Percentiles rank a stretch among this genome's conserved stretches.
Evolutionary conservation across 768 basidiomycete genomes (phyloP).

Genomic region (Chalciporus piperatus): DNA sequence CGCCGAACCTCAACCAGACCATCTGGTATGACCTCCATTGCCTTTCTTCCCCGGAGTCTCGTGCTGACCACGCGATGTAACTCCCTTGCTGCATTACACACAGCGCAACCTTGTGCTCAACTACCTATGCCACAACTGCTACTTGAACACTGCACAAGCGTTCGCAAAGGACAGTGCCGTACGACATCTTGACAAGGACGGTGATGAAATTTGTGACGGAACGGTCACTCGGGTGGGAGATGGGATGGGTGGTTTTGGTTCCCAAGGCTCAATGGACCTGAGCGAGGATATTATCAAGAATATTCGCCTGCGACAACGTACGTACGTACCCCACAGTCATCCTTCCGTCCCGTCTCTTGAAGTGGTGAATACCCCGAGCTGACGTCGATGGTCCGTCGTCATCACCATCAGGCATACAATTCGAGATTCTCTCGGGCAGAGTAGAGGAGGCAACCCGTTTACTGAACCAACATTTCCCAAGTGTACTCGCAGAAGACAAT

Average conservation of each 20-base stretch:
- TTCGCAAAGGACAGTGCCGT: conserved; percentile 64
- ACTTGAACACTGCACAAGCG: conserved; percentile 65
- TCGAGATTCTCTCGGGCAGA: conserved; percentile 68
- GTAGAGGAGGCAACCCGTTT: conserved; percentile 67
- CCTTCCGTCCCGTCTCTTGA: neutral
- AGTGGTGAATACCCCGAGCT: neutral
- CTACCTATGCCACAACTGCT: conserved; percentile 74
- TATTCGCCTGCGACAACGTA: conserved; percentile 56
- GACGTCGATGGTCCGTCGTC: neutral
- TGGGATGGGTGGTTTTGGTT: neutral
- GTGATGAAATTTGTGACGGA: conserved; percentile 50
- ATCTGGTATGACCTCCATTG: conserved; percentile 37
- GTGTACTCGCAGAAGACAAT: conserved; percentile 48
- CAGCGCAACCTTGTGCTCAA: conserved; percentile 72
- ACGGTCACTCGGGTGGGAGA: conserved; percentile 23
- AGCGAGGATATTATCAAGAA: conserved; percentile 42
- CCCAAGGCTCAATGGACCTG: conserved; percentile 24
- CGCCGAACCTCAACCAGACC: conserved; percentile 39
- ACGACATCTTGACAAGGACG: conserved; percentile 64
- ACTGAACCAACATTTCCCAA: conserved; percentile 72
- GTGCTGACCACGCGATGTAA: conserved; percentile 1
- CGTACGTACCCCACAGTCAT: conserved; percentile 15
- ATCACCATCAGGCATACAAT: conserved; percentile 56
- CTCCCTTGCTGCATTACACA: neutral
- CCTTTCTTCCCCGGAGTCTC: neutral